Evolutionary conservation across 2,329 filamentous ascomycete species (phyloP).

Genomic region (Diaporthe velutina): DNA sequence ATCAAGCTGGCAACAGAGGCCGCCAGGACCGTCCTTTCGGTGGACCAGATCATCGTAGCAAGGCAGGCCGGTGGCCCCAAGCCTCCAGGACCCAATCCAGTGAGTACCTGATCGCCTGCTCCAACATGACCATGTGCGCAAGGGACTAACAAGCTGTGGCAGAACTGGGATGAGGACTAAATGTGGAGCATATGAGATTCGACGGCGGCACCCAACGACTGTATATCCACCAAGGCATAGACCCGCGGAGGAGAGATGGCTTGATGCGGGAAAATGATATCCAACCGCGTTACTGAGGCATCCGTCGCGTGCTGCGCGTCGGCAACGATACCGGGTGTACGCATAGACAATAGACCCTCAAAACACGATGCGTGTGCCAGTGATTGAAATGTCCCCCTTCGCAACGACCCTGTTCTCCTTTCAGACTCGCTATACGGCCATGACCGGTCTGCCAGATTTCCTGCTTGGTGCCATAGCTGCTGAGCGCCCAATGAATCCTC

Average conservation of each 20-base stretch:
- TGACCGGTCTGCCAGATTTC: background rate
- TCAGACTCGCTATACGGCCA: background rate
- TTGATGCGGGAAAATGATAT: conserved; percentile 36
- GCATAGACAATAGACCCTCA: conserved; percentile 30
- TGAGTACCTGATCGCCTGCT: conserved; percentile 49
- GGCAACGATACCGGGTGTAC: conserved; percentile 23
- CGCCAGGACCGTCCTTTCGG: conserved; percentile 91
- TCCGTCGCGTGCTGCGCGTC: conserved; percentile 4
- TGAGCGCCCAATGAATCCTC: background rate
- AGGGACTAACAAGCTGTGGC: conserved; percentile 46
- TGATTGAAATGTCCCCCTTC: background rate
- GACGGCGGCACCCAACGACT: conserved; percentile 22
- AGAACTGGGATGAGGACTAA: conserved; percentile 76
- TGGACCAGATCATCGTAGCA: conserved; percentile 99
- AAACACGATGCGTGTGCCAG: conserved; percentile 14
- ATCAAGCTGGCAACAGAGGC: conserved; percentile 97
- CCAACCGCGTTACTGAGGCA: conserved; percentile 31
- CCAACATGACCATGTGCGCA: background rate
- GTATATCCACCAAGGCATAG: conserved; percentile 34
- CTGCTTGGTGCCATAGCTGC: background rate
- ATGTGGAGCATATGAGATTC: conserved; percentile 29
- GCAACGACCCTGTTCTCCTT: background rate
- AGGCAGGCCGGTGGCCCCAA: conserved; percentile 97
- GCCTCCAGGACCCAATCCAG: conserved; percentile 91
- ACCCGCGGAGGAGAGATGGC: conserved; percentile 15